Conservation (phyloP, 306 rosid species). For the Clitoria ternatea region DNA sequence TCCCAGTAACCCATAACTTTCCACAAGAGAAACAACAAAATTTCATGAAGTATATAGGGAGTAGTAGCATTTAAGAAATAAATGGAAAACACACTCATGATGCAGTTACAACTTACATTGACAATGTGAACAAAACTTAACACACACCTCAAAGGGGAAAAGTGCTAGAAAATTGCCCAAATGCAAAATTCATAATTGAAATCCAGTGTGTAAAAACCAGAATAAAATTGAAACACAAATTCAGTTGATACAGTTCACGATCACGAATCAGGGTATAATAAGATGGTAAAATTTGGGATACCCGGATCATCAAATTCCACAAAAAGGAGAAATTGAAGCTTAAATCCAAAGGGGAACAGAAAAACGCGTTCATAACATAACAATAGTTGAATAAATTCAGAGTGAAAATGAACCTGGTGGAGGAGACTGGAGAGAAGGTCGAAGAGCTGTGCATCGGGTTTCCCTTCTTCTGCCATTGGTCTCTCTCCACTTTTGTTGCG, state of each 20-base stretch:
- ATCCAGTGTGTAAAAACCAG: background rate
- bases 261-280: background rate
- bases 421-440: constrained; percentile 79
- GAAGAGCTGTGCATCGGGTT: constrained; percentile 67
- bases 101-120: background rate
- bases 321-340: background rate
- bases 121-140: background rate
- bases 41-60: background rate
- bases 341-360: background rate
- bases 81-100: background rate
- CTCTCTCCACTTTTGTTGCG: background rate
- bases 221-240: background rate
- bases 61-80: background rate
- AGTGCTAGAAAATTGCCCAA: background rate
- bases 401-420: constrained; percentile 48
- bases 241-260: too few relatives aligned
- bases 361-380: background rate
- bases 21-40: background rate
- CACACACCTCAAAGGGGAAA: background rate
- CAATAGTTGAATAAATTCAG: background rate
- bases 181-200: background rate
- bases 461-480: constrained; percentile 58
- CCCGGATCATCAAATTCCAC: constrained; percentile 6
- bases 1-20: background rate
- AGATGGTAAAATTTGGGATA: background rate